A percentile compares a stretch with the other conserved stretches of the same genome.
Conservation (phyloP, 352 stramenopile species). For the Blastocystis sp. region DNA sequence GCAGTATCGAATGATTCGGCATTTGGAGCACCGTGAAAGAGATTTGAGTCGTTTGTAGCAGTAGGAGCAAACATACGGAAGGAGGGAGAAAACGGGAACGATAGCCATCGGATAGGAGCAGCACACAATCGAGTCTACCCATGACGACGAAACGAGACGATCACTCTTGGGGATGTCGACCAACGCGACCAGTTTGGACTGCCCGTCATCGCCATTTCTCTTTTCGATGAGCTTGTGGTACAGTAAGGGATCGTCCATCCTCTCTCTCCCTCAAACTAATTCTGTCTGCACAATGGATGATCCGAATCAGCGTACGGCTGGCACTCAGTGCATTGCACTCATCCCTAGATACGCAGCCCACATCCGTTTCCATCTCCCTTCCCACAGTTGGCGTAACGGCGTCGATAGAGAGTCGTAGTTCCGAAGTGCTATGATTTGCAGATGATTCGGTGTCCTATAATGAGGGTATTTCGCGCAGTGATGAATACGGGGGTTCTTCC, state of each 20-base stretch:
- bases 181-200: background rate
- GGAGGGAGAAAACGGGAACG: background rate
- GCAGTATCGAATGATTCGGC: conserved; percentile 30
- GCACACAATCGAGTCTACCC: conserved; percentile 24
- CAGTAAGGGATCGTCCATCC: background rate
- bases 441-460: conserved; percentile 32
- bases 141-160: background rate
- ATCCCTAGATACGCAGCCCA: background rate
- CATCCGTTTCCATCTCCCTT: conserved; percentile 45
- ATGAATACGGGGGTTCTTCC: background rate
- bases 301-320: background rate
- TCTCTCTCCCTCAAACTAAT: background rate
- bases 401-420: conserved; percentile 8
- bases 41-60: conserved; percentile 40
- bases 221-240: conserved; percentile 5
- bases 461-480: background rate
- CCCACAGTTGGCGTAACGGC: conserved; percentile 28
- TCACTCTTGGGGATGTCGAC: conserved; percentile 29
- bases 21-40: conserved; percentile 36
- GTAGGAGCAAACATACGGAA: conserved; percentile 35
- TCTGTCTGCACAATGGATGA: conserved; percentile 40
- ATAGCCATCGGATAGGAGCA: background rate
- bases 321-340: background rate
- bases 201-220: background rate
- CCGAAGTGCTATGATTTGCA: background rate